Percentiles rank a stretch among this genome's conserved stretches.
Evolutionary conservation across 441 rosid genomes (phyloP).

Genomic region (Monsonia emarginata): DNA sequence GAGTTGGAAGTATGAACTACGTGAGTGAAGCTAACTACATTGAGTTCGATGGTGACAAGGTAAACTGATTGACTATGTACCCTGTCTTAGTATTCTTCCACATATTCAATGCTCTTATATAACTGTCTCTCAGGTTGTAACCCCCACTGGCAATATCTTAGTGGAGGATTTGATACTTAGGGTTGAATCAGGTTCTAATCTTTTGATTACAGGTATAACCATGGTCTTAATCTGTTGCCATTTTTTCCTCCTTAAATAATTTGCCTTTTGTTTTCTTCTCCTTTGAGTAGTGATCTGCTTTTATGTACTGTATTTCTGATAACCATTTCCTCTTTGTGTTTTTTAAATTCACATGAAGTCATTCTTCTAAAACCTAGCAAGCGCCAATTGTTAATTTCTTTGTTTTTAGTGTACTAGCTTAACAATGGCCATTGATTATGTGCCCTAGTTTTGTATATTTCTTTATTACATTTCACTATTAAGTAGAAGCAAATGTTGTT

Average conservation of each 20-base stretch:
- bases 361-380: neutral
- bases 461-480: neutral
- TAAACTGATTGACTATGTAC: constrained; percentile 22
- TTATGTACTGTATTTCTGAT: neutral
- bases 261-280: constrained; percentile 2
- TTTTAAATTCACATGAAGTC: neutral
- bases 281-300: neutral
- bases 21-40: constrained; percentile 82
- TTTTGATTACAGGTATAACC: constrained; percentile 80
- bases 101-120: constrained; percentile 21
- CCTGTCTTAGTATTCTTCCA: constrained; percentile 3
- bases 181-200: constrained; percentile 91
- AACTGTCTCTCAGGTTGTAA: constrained; percentile 65
- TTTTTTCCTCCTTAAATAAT: neutral
- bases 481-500: neutral
- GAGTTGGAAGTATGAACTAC: constrained; percentile 57
- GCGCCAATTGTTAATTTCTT: no score
- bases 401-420: neutral
- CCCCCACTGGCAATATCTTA: constrained; percentile 89
- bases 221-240: constrained; percentile 8
- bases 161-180: constrained; percentile 84
- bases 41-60: constrained; percentile 92
- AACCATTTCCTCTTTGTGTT: neutral
- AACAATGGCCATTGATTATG: neutral
- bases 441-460: neutral